Evolutionary conservation across 2,329 filamentous ascomycete species (phyloP).

Genomic region (Penicillium sclerotiorum): DNA sequence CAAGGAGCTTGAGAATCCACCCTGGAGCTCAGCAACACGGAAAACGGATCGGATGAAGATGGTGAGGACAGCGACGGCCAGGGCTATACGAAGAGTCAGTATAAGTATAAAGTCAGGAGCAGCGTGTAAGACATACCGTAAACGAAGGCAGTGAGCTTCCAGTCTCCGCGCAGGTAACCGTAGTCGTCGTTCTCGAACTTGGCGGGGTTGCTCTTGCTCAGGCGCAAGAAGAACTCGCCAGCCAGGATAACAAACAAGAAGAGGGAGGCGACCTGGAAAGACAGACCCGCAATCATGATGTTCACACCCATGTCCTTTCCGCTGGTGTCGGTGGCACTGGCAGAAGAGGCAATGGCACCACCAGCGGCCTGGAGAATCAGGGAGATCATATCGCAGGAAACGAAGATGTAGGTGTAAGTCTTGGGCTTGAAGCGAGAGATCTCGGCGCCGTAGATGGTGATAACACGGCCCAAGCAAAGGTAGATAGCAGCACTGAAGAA

Average conservation of each 20-base stretch:
- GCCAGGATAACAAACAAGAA: slow-evolving; percentile 17
- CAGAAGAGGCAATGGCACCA: slow-evolving; percentile 56
- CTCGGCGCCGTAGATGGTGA: slow-evolving; percentile 37
- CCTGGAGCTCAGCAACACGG: slow-evolving; percentile 52
- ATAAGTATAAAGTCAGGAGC: not conserved
- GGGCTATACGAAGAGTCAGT: slow-evolving; percentile 9
- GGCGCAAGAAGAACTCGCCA: slow-evolving; percentile 12
- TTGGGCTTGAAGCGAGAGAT: slow-evolving; percentile 36
- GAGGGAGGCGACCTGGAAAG: slow-evolving; percentile 19
- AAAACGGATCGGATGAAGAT: slow-evolving; percentile 53
- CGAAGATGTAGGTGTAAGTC: slow-evolving; percentile 52
- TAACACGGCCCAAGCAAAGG: slow-evolving; percentile 51
- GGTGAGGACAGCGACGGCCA: slow-evolving; percentile 37
- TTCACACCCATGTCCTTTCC: slow-evolving; percentile 13
- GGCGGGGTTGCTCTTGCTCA: slow-evolving; percentile 7
- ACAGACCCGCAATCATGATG: slow-evolving; percentile 20
- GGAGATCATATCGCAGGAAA: slow-evolving; percentile 64
- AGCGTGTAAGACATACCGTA: slow-evolving; percentile 10
- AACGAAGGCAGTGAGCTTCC: slow-evolving; percentile 13
- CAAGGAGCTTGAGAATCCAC: slow-evolving; percentile 49
- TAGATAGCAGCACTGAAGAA: slow-evolving; percentile 68
- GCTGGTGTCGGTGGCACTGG: slow-evolving; percentile 35
- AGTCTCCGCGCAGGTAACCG: slow-evolving; percentile 4
- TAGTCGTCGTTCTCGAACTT: slow-evolving; percentile 6
- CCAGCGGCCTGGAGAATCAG: slow-evolving; percentile 64